phyloP scores from a whole-genome alignment of 2,329 filamentous ascomycete species.

The Orbilia javanica region DNA sequence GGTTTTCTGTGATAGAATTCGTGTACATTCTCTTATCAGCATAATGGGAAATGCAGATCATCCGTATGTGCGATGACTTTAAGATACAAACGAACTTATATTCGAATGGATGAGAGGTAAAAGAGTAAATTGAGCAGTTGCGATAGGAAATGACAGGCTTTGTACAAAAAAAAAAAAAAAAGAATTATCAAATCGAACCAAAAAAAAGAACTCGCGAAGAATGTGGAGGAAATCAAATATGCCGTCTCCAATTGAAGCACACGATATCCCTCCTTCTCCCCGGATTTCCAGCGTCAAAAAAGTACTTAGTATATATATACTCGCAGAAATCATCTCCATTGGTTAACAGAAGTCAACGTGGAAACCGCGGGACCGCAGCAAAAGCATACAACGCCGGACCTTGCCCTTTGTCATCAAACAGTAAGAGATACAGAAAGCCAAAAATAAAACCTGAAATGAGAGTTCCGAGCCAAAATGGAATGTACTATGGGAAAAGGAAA shows the following conservation, averaged over 20 bases:
- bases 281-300: background rate
- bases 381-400: slow-evolving; percentile 47
- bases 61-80: background rate
- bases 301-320: background rate
- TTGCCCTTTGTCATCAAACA: slow-evolving; percentile 47
- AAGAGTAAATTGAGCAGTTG: slow-evolving; percentile 16
- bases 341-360: background rate
- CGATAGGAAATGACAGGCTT: slow-evolving; percentile 23
- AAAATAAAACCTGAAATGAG: slow-evolving; percentile 27
- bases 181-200: background rate
- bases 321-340: slow-evolving; percentile 4
- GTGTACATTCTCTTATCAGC: background rate
- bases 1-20: background rate
- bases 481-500: slow-evolving; percentile 8
- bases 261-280: background rate
- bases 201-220: background rate
- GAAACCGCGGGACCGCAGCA: slow-evolving; percentile 26
- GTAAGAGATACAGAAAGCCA: slow-evolving; percentile 13
- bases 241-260: slow-evolving; percentile 3
- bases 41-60: background rate
- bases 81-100: slow-evolving; percentile 24
- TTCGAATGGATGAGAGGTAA: slow-evolving; percentile 1
- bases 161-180: slow-evolving; percentile 10
- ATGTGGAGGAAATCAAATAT: slow-evolving; percentile 1
- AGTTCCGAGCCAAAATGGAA: background rate